phyloP scores from a whole-genome alignment of 352 stramenopile genomes.

The Pythium dissotocum region DNA sequence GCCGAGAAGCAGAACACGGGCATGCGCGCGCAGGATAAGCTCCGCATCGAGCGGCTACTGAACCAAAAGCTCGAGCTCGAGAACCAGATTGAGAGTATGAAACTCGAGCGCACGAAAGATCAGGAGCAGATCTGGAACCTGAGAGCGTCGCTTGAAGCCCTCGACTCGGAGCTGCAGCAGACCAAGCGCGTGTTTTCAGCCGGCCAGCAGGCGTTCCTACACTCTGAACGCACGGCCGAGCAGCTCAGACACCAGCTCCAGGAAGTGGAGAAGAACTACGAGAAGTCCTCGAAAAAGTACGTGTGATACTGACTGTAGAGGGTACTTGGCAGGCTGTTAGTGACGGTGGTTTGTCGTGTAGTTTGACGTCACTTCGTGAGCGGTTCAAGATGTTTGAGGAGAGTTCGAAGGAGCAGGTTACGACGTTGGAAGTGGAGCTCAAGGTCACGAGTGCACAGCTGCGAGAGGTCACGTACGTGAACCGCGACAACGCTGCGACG shows the following conservation, averaged over 20 bases:
- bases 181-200: slow-evolving; percentile 78
- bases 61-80: slow-evolving; percentile 84
- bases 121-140: slow-evolving; percentile 77
- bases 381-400: slow-evolving; percentile 80
- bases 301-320: slow-evolving; percentile 7
- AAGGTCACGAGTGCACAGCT: slow-evolving; percentile 71
- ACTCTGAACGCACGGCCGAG: slow-evolving; percentile 68
- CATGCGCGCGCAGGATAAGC: slow-evolving; percentile 79
- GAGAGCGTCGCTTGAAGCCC: slow-evolving; percentile 54
- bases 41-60: slow-evolving; percentile 71
- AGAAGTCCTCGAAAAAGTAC: slow-evolving; percentile 74
- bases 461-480: slow-evolving; percentile 73
- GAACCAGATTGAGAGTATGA: slow-evolving; percentile 53
- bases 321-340: not conserved
- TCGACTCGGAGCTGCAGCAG: slow-evolving; percentile 81
- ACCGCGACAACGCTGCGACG: slow-evolving; percentile 64
- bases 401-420: slow-evolving; percentile 76
- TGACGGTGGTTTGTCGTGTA: slow-evolving; percentile 22
- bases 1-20: slow-evolving; percentile 76
- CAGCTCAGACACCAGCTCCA: slow-evolving; percentile 66
- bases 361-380: slow-evolving; percentile 60
- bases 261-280: slow-evolving; percentile 76
- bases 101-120: slow-evolving; percentile 54
- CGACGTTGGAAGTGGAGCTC: slow-evolving; percentile 79
- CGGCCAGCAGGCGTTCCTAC: slow-evolving; percentile 73